phyloP scores from a whole-genome alignment of 805 yeast genomes.

The Yamadazyma nakazawae region DNA sequence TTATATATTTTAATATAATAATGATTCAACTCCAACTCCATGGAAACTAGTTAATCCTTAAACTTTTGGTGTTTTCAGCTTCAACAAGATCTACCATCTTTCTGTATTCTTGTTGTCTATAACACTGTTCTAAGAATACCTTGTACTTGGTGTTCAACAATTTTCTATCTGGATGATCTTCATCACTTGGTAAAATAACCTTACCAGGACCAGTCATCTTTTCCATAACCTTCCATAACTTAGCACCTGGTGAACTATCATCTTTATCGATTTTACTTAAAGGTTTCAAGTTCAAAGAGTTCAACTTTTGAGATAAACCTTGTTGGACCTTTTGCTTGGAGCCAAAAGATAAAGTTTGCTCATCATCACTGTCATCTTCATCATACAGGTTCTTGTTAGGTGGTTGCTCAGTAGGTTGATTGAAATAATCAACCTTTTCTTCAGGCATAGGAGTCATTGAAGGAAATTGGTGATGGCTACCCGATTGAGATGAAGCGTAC shows the following conservation, averaged over 20 bases:
- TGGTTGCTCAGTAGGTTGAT: slow-evolving; percentile 22
- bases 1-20: no score
- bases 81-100: slow-evolving; percentile 56
- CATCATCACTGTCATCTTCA: slow-evolving; percentile 42
- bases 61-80: slow-evolving; percentile 14
- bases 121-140: slow-evolving; percentile 85
- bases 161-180: slow-evolving; percentile 59
- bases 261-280: slow-evolving; percentile 29
- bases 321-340: slow-evolving; percentile 54
- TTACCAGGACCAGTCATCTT: slow-evolving; percentile 79
- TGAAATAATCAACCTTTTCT: slow-evolving; percentile 35
- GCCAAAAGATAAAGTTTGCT: slow-evolving; percentile 57
- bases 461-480: slow-evolving; percentile 28
- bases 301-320: slow-evolving; percentile 45
- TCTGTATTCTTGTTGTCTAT: slow-evolving; percentile 75
- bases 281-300: slow-evolving; percentile 35
- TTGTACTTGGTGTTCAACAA: slow-evolving; percentile 77
- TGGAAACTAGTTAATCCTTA: background rate
- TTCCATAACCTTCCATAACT: slow-evolving; percentile 85
- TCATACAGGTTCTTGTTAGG: slow-evolving; percentile 10
- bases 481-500: slow-evolving; percentile 30
- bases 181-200: slow-evolving; percentile 65
- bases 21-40: background rate
- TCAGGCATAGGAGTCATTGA: slow-evolving; percentile 40
- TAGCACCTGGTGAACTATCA: slow-evolving; percentile 46